Evolutionary conservation across 495 filamentous ascomycete species (phyloP).

Genomic region (Penicillium cataractarum): DNA sequence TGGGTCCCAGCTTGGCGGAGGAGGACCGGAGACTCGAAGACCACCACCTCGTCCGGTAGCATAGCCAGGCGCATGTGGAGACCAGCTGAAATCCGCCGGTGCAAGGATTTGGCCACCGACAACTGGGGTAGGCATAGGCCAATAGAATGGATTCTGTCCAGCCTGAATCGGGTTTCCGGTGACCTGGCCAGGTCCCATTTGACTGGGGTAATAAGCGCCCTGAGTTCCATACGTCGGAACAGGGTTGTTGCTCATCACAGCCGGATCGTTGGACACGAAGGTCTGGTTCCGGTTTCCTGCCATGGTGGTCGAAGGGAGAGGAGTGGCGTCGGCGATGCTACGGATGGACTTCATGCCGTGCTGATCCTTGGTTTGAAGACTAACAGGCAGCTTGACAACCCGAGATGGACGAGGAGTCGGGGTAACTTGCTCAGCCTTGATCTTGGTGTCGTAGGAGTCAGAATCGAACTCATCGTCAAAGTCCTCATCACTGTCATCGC

Average conservation of each 20-base stretch:
- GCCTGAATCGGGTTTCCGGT: neutral
- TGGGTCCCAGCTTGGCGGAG: neutral
- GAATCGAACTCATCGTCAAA: neutral
- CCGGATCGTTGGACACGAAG: neutral
- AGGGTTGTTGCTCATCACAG: neutral
- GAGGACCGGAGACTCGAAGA: neutral
- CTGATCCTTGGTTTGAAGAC: neutral
- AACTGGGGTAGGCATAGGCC: neutral
- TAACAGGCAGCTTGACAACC: neutral
- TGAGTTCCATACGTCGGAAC: neutral
- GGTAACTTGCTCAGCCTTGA: neutral
- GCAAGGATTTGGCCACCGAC: neutral
- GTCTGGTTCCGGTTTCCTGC: neutral
- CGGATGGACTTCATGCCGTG: neutral
- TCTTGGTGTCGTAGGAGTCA: neutral
- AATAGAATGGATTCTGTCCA: neutral
- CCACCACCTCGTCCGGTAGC: neutral
- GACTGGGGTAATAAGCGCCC: neutral
- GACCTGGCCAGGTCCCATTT: neutral
- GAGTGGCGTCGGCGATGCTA: neutral
- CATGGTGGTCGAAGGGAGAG: neutral
- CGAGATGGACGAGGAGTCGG: neutral
- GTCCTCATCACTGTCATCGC: neutral
- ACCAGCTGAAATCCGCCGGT: neutral
- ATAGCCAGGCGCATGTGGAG: neutral